These are phyloP conservation scores for Mucor irregularis DNA, from an alignment of 371 early-diverging fungal species.

Conservation along the genomic window DNA sequence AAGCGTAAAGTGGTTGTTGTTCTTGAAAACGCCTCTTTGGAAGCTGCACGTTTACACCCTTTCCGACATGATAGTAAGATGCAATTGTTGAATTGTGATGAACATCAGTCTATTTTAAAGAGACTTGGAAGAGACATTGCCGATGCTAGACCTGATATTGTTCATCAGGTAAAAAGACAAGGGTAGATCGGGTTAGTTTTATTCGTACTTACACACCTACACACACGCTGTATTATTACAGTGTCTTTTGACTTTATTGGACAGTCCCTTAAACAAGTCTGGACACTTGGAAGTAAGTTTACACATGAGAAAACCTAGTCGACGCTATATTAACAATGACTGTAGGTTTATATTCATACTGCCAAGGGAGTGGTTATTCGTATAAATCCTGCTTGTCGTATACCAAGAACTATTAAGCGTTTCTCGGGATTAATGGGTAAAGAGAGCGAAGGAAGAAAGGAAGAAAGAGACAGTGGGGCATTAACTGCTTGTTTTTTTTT, in stretches of 20 bases:
- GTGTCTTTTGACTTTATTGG: slow-evolving; percentile 95
- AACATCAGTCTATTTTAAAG: slow-evolving; percentile 88
- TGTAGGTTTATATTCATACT: slow-evolving; percentile 91
- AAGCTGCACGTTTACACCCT: slow-evolving; percentile 86
- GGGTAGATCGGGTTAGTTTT: background rate
- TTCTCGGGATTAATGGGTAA: slow-evolving; percentile 95
- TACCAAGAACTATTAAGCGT: slow-evolving; percentile 97
- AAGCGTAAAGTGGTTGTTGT: slow-evolving; percentile 83
- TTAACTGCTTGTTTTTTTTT: background rate
- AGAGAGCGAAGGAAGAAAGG: background rate
- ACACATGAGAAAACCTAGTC: background rate
- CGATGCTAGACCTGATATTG: slow-evolving; percentile 94
- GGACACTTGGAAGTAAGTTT: slow-evolving; percentile 79
- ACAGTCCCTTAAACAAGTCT: slow-evolving; percentile 98
- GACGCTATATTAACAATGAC: background rate
- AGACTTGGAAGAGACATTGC: slow-evolving; percentile 82
- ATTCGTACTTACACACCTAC: background rate
- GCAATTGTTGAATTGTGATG: slow-evolving; percentile 95
- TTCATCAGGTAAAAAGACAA: slow-evolving; percentile 78
- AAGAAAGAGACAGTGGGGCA: background rate
- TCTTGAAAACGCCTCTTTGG: slow-evolving; percentile 87
- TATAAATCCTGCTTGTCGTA: slow-evolving; percentile 95
- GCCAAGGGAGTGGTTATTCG: slow-evolving; percentile 94
- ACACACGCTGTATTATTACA: slow-evolving; percentile 27
- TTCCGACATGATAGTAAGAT: slow-evolving; percentile 79